Conservation (phyloP, 371 early-diverging fungal species). For the Mortierella sp. region DNA sequence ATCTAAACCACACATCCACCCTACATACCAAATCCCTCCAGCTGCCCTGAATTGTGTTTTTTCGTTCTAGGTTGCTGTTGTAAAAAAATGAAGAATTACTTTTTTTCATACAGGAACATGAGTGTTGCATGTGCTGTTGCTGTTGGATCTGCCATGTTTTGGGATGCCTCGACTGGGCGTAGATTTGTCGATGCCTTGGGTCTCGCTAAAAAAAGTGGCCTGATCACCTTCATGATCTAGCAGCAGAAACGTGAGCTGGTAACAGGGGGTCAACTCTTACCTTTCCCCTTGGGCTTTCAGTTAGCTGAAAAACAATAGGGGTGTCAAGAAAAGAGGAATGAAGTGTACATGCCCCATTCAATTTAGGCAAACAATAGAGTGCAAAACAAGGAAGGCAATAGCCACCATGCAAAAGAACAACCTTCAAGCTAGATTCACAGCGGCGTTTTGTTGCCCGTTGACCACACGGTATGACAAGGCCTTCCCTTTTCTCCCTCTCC, state of each 20-base stretch:
- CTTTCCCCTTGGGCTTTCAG: neutral
- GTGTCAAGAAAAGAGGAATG: neutral
- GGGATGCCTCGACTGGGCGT: neutral
- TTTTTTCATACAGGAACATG: neutral
- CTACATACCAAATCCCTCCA: neutral
- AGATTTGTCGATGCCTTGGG: neutral
- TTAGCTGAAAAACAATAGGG: neutral
- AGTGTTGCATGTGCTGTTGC: neutral
- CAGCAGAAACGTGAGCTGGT: neutral
- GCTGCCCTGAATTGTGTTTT: neutral
- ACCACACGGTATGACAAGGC: too few species aligned
- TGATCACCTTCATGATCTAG: conserved; percentile 5
- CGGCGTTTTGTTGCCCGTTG: too few species aligned
- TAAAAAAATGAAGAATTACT: neutral
- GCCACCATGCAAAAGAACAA: too few species aligned
- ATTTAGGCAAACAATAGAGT: too few species aligned
- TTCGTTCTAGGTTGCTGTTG: neutral
- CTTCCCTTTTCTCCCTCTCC: too few species aligned
- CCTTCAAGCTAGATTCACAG: too few species aligned
- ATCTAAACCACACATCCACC: neutral
- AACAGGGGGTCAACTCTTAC: neutral
- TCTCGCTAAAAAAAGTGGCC: neutral
- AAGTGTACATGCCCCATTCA: too few species aligned
- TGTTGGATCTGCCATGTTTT: neutral
- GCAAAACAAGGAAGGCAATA: too few species aligned